Base-by-base conservation (phyloP, 805 yeast genomes). In the Zygosaccharomyces bailii region DNA sequence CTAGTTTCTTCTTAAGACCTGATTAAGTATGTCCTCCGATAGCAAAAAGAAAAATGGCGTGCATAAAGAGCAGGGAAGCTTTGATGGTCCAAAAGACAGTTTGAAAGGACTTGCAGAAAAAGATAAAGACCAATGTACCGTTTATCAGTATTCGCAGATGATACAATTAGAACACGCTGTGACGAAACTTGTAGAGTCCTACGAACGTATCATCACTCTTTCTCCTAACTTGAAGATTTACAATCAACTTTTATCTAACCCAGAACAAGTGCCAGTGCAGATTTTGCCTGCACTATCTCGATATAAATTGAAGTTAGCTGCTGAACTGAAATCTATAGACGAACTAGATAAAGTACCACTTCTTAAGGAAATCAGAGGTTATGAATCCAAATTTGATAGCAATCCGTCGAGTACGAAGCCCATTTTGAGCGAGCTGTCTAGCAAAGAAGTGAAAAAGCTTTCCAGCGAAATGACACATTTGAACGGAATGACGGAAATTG, bases 281-380 rank as follows among this genome's bases (percentile, higher is more conserved):
- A 65, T 80, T 5, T 54, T 74, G 11, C 69, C 78, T 5, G 74
- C 82, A 4, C 57, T 84, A 35, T 60, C 75, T 7, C 72, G 80
- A 45, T 73, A 75, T 34, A 75, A 82, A 43, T 56, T 86, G 17
- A 73, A 73, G 42, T 60, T 86, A 18, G 87, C 87, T 0, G 69
- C 86, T 0, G 71, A 71, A 48, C 61, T 87, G 47, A 81, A 81
- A 57, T 64, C 81, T 1, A 61, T 79, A 32, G 70, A 83, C 50
- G 64, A 72, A 20, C 48, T 70, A 4, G 76, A 78, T 0, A 63
- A 75, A 33, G 60, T 82, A n/a, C 61, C 69, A 3, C 49, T 84
- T 2, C 73, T 86, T 35, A 80, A 83, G 44, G 73, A 80, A 35
- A 73, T 86, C 2, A 49, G 71, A 6, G 64, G 68, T 7, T 77